phyloP scores from a whole-genome alignment of 257 asterid species.

The Solanum habrochaites region DNA sequence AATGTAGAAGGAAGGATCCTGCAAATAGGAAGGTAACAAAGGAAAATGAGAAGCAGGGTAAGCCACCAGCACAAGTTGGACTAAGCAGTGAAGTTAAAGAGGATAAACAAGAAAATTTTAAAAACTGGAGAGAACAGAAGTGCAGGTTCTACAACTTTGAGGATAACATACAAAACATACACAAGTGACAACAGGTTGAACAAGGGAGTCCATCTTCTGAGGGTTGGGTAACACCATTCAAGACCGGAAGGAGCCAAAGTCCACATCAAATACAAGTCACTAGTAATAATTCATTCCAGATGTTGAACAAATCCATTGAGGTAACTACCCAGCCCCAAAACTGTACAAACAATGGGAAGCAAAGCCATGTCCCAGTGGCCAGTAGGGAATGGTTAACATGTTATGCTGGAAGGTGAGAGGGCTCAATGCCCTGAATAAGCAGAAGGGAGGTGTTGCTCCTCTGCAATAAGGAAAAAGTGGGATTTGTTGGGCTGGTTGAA shows the following conservation, averaged over 20 bases:
- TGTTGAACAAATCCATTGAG: background rate
- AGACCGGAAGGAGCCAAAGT: background rate
- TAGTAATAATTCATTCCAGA: background rate
- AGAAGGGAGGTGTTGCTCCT: background rate
- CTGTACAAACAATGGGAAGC: background rate
- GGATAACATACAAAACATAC: too few species aligned
- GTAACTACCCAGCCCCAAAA: background rate
- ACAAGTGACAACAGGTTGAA: background rate
- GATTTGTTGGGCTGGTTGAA: background rate
- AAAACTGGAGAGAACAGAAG: background rate
- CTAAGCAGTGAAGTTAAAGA: background rate
- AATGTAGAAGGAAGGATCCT: background rate
- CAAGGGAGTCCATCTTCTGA: background rate
- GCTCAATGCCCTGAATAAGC: background rate
- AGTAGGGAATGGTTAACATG: background rate
- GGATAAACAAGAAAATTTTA: background rate
- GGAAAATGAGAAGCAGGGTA: background rate
- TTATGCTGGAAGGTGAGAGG: background rate
- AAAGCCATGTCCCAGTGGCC: background rate
- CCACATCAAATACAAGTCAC: background rate
- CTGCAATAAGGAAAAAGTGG: background rate
- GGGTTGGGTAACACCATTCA: background rate
- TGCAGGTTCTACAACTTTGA: background rate
- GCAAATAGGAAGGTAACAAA: background rate
- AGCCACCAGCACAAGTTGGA: background rate